Evolutionary conservation across 257 asterid species (phyloP), one percentile per base, ranked within the genome.

Genomic region (Orobanche coerulescens): DNA sequence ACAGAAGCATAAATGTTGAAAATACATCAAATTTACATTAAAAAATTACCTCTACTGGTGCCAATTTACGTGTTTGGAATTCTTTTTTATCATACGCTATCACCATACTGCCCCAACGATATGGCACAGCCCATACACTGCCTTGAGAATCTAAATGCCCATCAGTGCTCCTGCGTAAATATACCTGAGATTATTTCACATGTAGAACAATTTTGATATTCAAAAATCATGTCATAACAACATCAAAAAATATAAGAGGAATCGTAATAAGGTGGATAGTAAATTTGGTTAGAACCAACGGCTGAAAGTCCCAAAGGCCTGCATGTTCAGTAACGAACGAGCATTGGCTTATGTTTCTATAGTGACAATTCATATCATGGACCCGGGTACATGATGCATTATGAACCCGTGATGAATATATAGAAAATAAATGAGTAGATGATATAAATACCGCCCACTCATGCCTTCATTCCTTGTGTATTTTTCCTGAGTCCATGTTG

Each of bases 101-200:
- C 75, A 92, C 98, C 76, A 88, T 69, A 83, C 84, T 88, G 61
- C 98, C 98, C 94, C 95, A 92, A 37, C 98, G 87, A 71, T 86
- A 92, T 1, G 98, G 97, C 50, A 75, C 94, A 39, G 97, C 96
- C 93, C 94, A 92, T 61, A 92, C 73, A 56, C 68, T 67, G 65
- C 97, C 98, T 43, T 63, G 81, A 61, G 94, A 62, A 78, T 84
- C 84, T 44, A 86, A 68, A 75, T 78, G 81, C 62, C 97, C 98
- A 19, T 86, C 82, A 61, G 69, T 62, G 71, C 94, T 84, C 95
- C 98, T 92, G 89, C 95, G 95, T 66, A 92, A 76, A 92, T 88
- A 86, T 76, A 76, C 95, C 98, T 92, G 98, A 75, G 82, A 92
- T 86, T 82, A 72, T 76, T 69, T 73, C 66, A 79, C 47, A 78